Conservation (phyloP, 805 yeast species). For the Yarrowia phangngaensis region DNA sequence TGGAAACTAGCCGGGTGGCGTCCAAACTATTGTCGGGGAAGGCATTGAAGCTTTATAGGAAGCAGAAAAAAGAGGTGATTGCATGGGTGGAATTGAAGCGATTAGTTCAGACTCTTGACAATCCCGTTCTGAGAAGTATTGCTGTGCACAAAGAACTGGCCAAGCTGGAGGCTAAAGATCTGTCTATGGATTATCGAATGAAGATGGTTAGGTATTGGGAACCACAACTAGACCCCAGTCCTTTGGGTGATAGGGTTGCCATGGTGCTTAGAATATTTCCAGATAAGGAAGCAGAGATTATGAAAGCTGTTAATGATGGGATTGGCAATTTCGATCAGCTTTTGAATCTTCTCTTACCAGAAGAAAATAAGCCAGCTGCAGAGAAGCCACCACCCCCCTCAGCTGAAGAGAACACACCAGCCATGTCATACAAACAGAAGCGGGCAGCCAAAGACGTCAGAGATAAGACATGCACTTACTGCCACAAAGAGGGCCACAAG, state of each 20-base stretch:
- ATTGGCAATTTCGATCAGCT: slow-evolving; percentile 15
- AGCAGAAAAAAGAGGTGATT: slow-evolving; percentile 5
- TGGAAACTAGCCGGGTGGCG: slow-evolving; percentile 14
- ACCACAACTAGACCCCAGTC: slow-evolving; percentile 20
- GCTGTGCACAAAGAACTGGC: slow-evolving; percentile 9
- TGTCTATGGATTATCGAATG: slow-evolving; percentile 8
- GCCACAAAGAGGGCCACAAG: slow-evolving; percentile 15
- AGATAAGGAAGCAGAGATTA: slow-evolving; percentile 12
- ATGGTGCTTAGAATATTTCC: slow-evolving; percentile 9
- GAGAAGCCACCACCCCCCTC: not conserved
- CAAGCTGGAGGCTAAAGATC: slow-evolving; percentile 11
- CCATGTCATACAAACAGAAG: slow-evolving; percentile 7
- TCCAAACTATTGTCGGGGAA: slow-evolving; percentile 4
- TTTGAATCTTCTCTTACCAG: not conserved
- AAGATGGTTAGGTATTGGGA: slow-evolving; percentile 16
- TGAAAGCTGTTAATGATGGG: slow-evolving; percentile 1
- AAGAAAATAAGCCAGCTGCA: not conserved
- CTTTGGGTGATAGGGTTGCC: slow-evolving; percentile 12
- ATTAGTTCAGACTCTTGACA: slow-evolving; percentile 2
- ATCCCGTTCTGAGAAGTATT: slow-evolving; percentile 12
- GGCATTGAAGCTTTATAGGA: slow-evolving; percentile 17
- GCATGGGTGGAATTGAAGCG: slow-evolving; percentile 15
- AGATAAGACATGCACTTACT: slow-evolving; percentile 9
- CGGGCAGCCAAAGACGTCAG: slow-evolving; percentile 19
- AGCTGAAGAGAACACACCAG: not conserved